A percentile compares a stretch with the other conserved stretches of the same genome.
Evolutionary conservation across 2,329 filamentous ascomycete genomes (phyloP).

Genomic region (Aspergillus ibericus): DNA sequence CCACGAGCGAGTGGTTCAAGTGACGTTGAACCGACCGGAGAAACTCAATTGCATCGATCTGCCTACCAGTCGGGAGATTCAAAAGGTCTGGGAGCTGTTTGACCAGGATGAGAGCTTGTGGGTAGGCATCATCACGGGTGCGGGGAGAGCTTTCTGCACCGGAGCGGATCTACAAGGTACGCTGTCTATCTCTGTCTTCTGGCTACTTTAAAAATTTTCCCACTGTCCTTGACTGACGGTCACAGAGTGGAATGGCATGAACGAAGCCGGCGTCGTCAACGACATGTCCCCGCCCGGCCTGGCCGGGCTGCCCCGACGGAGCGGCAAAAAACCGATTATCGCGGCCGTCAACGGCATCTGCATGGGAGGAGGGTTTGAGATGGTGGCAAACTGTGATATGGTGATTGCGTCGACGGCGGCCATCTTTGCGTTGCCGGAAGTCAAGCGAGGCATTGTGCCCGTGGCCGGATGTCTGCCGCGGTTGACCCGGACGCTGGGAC

Average conservation of each 20-base stretch:
- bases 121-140: constrained; percentile 64
- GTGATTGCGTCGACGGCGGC: constrained; percentile 54
- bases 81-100: constrained; percentile 50
- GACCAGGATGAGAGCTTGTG: constrained; percentile 62
- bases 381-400: constrained; percentile 71
- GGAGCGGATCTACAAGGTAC: constrained; percentile 64
- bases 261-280: constrained; percentile 34
- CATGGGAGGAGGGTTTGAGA: constrained; percentile 75
- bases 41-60: constrained; percentile 46
- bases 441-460: constrained; percentile 68
- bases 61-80: constrained; percentile 20
- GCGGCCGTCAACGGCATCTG: constrained; percentile 75
- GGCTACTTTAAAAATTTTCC: neutral
- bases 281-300: constrained; percentile 55
- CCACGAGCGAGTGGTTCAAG: constrained; percentile 41
- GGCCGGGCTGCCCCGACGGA: constrained; percentile 64
- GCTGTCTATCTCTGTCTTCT: neutral
- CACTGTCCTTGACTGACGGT: neutral
- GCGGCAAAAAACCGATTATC: constrained; percentile 72
- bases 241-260: constrained; percentile 55
- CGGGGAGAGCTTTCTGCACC: constrained; percentile 65
- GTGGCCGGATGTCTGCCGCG: constrained; percentile 70
- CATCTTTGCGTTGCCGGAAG: constrained; percentile 69
- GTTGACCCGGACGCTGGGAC: constrained; percentile 64
- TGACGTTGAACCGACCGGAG: constrained; percentile 44